Evolutionary conservation across 2,329 filamentous ascomycete genomes (phyloP).

Genomic region (Pezicula rhizophila): DNA sequence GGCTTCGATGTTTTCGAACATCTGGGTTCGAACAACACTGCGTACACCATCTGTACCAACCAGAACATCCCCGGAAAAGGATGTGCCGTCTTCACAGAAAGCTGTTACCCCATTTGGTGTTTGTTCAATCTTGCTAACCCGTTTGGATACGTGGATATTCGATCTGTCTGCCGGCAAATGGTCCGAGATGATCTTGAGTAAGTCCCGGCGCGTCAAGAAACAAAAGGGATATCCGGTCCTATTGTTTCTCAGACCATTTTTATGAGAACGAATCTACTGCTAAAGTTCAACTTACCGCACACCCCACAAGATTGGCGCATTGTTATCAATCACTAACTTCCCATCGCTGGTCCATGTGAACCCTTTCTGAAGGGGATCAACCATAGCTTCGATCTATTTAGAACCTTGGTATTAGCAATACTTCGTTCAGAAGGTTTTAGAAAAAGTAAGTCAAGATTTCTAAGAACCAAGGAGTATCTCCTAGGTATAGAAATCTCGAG

Average conservation of each 20-base stretch:
- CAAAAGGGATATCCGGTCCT: conserved; percentile 16
- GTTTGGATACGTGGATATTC: conserved; percentile 19
- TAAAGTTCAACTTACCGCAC: conserved; percentile 5
- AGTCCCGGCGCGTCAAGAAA: conserved; percentile 7
- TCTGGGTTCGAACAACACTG: conserved; percentile 14
- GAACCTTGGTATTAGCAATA: too few relatives aligned
- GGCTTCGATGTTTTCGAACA: conserved; percentile 13
- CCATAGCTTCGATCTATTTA: neutral
- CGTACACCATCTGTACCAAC: conserved; percentile 23
- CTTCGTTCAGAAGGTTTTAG: too few relatives aligned
- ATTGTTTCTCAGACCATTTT: neutral
- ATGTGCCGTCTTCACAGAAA: conserved; percentile 15
- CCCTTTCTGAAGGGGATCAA: conserved; percentile 3
- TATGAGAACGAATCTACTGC: neutral
- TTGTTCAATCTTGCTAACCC: conserved; percentile 11
- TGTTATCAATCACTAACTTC: conserved; percentile 16
- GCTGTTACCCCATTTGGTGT: conserved; percentile 10
- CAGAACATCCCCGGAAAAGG: conserved; percentile 16
- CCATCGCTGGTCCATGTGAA: conserved; percentile 6
- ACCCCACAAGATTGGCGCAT: conserved; percentile 7
- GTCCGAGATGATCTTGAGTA: conserved; percentile 12
- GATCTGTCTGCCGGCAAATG: conserved; percentile 9
- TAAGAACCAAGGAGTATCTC: too few relatives aligned
- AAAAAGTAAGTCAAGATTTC: too few relatives aligned
- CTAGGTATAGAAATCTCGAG: too few relatives aligned